phyloP scores from a whole-genome alignment of 106 monocot species.

The Dactylorhiza incarnata region DNA sequence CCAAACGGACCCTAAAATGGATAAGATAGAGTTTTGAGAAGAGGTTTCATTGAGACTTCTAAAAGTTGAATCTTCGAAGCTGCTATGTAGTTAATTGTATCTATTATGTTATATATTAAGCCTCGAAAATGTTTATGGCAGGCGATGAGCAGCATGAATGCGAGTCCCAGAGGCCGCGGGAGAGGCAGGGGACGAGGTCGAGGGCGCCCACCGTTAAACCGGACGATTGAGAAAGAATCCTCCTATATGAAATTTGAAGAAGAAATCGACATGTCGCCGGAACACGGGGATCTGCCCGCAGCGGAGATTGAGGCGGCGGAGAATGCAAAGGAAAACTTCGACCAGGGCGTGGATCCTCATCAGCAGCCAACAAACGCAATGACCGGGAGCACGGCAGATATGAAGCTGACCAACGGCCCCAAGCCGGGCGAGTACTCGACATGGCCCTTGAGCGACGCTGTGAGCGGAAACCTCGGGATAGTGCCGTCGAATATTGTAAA shows the following conservation, averaged over 20 bases:
- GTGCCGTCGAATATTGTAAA: constrained; percentile 55
- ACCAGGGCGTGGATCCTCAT: background rate
- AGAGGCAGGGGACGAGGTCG: constrained; percentile 88
- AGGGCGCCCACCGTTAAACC: constrained; percentile 61
- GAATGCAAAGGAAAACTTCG: constrained; percentile 8
- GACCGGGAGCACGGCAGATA: background rate
- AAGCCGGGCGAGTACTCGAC: constrained; percentile 30
- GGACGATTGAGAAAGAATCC: constrained; percentile 15
- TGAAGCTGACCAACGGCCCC: constrained; percentile 8
- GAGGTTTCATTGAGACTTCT: too few relatives aligned
- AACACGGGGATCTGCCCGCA: constrained; percentile 24
- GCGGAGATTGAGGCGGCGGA: constrained; percentile 15
- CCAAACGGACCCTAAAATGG: too few relatives aligned
- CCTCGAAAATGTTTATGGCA: constrained; percentile 11
- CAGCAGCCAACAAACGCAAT: background rate
- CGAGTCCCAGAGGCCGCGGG: constrained; percentile 64
- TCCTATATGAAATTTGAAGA: constrained; percentile 55
- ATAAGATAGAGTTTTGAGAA: too few relatives aligned
- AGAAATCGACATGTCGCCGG: constrained; percentile 40
- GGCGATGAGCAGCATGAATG: constrained; percentile 32
- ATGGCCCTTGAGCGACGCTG: constrained; percentile 48
- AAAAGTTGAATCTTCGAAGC: too few relatives aligned
- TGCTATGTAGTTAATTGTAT: too few relatives aligned
- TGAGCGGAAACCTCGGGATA: constrained; percentile 26
- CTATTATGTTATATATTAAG: too few relatives aligned